Conservation (phyloP, 2,329 filamentous ascomycete genomes). For the Zasmidium citrigriseum region DNA sequence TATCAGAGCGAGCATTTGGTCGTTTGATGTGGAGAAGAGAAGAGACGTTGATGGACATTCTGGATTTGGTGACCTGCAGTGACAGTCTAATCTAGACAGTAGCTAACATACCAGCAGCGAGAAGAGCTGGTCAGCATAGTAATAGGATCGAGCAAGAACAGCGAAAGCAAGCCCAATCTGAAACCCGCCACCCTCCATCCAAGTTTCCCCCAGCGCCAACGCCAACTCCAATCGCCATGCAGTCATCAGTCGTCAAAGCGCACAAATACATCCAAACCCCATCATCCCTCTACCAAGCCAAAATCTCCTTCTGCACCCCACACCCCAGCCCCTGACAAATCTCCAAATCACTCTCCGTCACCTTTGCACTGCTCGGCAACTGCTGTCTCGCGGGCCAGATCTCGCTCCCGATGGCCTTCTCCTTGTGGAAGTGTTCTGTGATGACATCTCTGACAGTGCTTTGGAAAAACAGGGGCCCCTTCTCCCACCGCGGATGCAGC, state of each 20-base stretch:
- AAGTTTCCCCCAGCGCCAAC: neutral
- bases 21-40: too few species aligned
- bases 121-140: neutral
- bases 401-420: slow-evolving; percentile 47
- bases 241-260: neutral
- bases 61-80: neutral
- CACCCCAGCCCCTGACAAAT: slow-evolving; percentile 33
- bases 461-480: slow-evolving; percentile 60
- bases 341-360: slow-evolving; percentile 28
- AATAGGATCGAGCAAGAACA: neutral
- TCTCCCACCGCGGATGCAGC: slow-evolving; percentile 62
- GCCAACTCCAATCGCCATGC: slow-evolving; percentile 2
- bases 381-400: slow-evolving; percentile 57
- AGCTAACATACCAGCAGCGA: neutral
- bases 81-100: neutral
- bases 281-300: slow-evolving; percentile 26
- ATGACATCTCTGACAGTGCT: slow-evolving; percentile 51
- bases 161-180: neutral
- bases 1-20: slow-evolving; percentile 33
- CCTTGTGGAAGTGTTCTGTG: slow-evolving; percentile 49
- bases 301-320: slow-evolving; percentile 25
- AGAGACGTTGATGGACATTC: neutral
- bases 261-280: neutral
- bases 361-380: slow-evolving; percentile 17
- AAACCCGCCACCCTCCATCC: neutral